Conservation (phyloP, 139 green algal species). For the Ettlia oleoabundans region DNA sequence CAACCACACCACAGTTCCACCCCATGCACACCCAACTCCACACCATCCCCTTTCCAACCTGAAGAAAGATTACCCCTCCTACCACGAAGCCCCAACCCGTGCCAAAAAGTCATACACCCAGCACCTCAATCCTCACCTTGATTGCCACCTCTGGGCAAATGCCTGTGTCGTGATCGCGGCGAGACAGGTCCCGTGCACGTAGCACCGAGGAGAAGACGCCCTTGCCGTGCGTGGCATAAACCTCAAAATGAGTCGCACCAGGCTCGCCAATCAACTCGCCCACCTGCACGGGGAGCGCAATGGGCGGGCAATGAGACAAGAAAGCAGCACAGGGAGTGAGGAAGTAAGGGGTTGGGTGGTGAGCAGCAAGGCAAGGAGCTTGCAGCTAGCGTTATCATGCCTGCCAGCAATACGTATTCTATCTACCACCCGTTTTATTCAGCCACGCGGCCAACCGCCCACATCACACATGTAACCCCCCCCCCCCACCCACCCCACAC, state of each 20-base stretch:
- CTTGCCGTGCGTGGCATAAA: slow-evolving; percentile 77
- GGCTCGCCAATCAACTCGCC: slow-evolving; percentile 70
- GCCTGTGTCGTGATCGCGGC: slow-evolving; percentile 2
- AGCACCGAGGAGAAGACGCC: slow-evolving; percentile 97
- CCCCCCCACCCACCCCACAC: not conserved
- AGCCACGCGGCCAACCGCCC: not conserved
- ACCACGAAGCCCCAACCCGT: not conserved
- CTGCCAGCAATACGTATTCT: too few species aligned
- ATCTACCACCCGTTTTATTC: not conserved
- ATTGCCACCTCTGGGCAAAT: slow-evolving; percentile 23
- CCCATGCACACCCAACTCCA: not conserved
- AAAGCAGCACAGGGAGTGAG: not conserved
- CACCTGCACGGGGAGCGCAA: too few species aligned
- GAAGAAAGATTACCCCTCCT: too few species aligned
- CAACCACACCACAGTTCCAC: not conserved
- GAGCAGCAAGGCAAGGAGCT: not conserved
- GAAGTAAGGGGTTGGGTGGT: not conserved
- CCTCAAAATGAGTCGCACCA: slow-evolving; percentile 83
- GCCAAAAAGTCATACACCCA: not conserved
- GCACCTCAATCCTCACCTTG: not conserved
- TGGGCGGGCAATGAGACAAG: not conserved
- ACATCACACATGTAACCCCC: not conserved
- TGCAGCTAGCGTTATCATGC: too few species aligned
- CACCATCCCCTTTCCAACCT: too few species aligned
- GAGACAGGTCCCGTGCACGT: slow-evolving; percentile 76